These are phyloP conservation scores for Licmophora abbreviata DNA, from an alignment of 108 stramenopile genomes.

Conservation along the genomic window DNA sequence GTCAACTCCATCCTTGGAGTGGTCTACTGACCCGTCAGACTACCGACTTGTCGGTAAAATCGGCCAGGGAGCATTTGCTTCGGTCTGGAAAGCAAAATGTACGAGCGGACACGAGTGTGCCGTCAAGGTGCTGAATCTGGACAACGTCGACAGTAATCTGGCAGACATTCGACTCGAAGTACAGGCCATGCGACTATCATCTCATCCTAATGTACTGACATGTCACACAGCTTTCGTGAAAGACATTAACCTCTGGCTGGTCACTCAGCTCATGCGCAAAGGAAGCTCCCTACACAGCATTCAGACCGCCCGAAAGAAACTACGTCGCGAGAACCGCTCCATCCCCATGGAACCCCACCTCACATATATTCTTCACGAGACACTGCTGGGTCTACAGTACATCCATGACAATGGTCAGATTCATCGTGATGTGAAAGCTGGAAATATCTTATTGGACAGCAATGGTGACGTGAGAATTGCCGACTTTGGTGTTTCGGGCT, in stretches of 20 bases:
- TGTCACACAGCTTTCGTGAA: slow-evolving; percentile 89
- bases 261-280: slow-evolving; percentile 91
- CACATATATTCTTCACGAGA: slow-evolving; percentile 86
- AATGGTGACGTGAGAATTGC: slow-evolving; percentile 84
- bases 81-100: slow-evolving; percentile 56
- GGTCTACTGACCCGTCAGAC: slow-evolving; percentile 52
- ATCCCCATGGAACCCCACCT: slow-evolving; percentile 62
- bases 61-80: slow-evolving; percentile 93
- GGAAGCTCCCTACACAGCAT: slow-evolving; percentile 79
- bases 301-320: slow-evolving; percentile 45
- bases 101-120: slow-evolving; percentile 38
- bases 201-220: slow-evolving; percentile 83
- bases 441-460: slow-evolving; percentile 45
- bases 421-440: slow-evolving; percentile 95
- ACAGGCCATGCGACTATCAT: slow-evolving; percentile 85
- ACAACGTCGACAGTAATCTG: slow-evolving; percentile 80
- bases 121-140: slow-evolving; percentile 91
- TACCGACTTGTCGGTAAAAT: slow-evolving; percentile 71
- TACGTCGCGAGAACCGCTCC: background rate
- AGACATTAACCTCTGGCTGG: slow-evolving; percentile 86
- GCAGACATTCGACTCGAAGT: slow-evolving; percentile 91
- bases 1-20: slow-evolving; percentile 14
- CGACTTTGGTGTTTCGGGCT: slow-evolving; percentile 93
- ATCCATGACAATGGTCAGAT: slow-evolving; percentile 94
- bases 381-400: slow-evolving; percentile 85